These are phyloP conservation scores for Aspergillus pseudoglaucus DNA, from an alignment of 2,329 filamentous ascomycete genomes.

Conservation along the genomic window DNA sequence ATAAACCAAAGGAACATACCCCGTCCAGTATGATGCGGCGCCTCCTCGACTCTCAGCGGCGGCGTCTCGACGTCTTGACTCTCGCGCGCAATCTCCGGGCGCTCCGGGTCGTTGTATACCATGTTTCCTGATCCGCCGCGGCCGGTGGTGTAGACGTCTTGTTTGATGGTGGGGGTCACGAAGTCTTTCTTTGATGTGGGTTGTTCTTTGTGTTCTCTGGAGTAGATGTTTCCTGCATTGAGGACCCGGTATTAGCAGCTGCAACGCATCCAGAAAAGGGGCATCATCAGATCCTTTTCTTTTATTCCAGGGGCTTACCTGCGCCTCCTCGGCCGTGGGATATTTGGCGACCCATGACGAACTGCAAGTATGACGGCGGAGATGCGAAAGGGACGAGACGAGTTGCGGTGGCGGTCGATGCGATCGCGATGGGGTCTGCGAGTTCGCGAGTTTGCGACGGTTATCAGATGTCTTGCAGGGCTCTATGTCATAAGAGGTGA, in stretches of 20 bases:
- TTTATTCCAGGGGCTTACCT: constrained; percentile 35
- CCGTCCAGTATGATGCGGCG: constrained; percentile 37
- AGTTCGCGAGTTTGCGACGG: no score
- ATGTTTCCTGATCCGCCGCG: constrained; percentile 87
- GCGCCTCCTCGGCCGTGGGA: constrained; percentile 74
- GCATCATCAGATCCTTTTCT: no score
- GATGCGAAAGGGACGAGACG: not conserved
- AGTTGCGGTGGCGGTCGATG: no score
- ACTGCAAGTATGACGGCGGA: not conserved
- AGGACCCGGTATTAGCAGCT: not conserved
- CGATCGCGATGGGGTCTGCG: no score
- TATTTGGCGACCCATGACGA: constrained; percentile 3
- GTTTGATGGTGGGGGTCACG: constrained; percentile 76
- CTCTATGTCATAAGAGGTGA: no score
- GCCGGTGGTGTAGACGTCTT: constrained; percentile 78
- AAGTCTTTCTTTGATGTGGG: constrained; percentile 57
- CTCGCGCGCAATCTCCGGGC: constrained; percentile 61
- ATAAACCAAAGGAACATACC: constrained; percentile 22
- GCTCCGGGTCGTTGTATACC: constrained; percentile 65
- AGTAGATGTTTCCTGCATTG: constrained; percentile 54
- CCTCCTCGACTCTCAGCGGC: constrained; percentile 31
- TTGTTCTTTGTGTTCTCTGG: constrained; percentile 37
- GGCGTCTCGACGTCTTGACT: constrained; percentile 72
- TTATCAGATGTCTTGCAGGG: no score
- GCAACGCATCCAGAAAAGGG: not conserved